Evolutionary conservation across 805 yeast species (phyloP).

Genomic region (Cyberlindnera suaveolens): DNA sequence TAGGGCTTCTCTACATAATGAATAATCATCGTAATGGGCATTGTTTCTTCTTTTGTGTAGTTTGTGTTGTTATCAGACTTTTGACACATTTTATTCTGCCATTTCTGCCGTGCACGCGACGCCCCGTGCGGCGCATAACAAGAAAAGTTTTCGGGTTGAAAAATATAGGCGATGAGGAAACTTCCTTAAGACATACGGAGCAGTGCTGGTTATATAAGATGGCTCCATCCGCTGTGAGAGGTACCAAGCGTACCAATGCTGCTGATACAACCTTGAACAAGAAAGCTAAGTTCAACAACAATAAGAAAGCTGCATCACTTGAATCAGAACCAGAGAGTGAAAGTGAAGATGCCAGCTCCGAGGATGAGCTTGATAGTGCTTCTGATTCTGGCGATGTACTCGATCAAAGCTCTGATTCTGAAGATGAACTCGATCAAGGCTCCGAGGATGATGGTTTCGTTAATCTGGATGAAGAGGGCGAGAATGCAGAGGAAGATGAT

Average conservation of each 20-base stretch:
- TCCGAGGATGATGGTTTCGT: conserved; percentile 11
- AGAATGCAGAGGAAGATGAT: conserved; percentile 17
- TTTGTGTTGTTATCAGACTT: too few relatives aligned
- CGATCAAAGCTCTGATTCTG: conserved; percentile 17
- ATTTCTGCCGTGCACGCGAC: too few relatives aligned
- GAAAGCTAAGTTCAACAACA: conserved; percentile 7
- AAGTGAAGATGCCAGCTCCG: conserved; percentile 9
- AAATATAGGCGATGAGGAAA: neutral
- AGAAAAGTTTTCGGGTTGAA: conserved; percentile 1
- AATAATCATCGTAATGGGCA: neutral
- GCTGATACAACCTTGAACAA: conserved; percentile 7
- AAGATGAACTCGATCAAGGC: conserved; percentile 26
- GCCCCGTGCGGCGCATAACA: neutral
- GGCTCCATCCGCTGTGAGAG: conserved; percentile 14
- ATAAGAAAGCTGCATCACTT: conserved; percentile 14
- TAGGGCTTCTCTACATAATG: neutral
- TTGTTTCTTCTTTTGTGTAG: too few relatives aligned
- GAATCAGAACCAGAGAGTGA: conserved; percentile 27
- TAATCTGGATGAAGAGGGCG: conserved; percentile 23
- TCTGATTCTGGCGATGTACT: conserved; percentile 15
- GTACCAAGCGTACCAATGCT: conserved; percentile 19
- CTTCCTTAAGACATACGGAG: neutral
- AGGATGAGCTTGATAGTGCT: conserved; percentile 17
- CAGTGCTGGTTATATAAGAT: conserved; percentile 3
- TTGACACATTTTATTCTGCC: too few relatives aligned